Base-by-base conservation (phyloP, 768 basidiomycete genomes). In the Pisolithus tinctorius region DNA sequence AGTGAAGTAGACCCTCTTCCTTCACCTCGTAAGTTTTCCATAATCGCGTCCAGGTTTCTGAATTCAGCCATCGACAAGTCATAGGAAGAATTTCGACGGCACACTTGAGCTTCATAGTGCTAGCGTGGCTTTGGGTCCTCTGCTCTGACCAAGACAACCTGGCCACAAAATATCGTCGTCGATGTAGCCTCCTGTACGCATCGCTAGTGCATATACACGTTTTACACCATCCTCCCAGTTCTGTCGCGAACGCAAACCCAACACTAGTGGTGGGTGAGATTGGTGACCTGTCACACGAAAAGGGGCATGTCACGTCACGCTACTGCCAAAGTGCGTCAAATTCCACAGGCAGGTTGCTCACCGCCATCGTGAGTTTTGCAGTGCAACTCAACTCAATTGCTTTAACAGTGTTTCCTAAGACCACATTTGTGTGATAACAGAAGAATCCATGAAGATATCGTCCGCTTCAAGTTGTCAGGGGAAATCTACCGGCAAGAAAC, bases 261-360 rank as follows among this genome's bases (percentile, higher is more conserved):
- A 31, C 3, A 14, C 23, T 14, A 13, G 20, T 20, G 10, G 30
- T 31, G 13, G 23, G 8, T n/a, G 41, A 31, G 31, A 31, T 25
- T 41, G 27, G 42, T 31, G 8, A 39, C 25, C 26, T 48, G 51
- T 46, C 45, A 14, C 46, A 37, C 9, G 5, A 52, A 52, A 52
- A 52, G 50, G 54, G 54, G 50, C 20, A 36, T 27, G 49, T 50
- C 49, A 50, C 36, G 26, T 54, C 50, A 54, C 46, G 45, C 37
- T 11, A 31, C 25, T 43, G 50, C 23, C 17, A 43, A 36, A 3
- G 20, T 17, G 25, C 26, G 29, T 17, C 14, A 51, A 46, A 51
- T 46, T 36, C 41, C n/a, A 29, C 42, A 54, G 50, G 54, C 54
- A 38, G 51, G 53, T 54, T 27, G 25, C 37, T 47, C 34, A 51